Percentiles rank a stretch among this genome's conserved stretches.
Evolutionary conservation across 805 yeast genomes (phyloP).

Genomic region (Candida saitoana): DNA sequence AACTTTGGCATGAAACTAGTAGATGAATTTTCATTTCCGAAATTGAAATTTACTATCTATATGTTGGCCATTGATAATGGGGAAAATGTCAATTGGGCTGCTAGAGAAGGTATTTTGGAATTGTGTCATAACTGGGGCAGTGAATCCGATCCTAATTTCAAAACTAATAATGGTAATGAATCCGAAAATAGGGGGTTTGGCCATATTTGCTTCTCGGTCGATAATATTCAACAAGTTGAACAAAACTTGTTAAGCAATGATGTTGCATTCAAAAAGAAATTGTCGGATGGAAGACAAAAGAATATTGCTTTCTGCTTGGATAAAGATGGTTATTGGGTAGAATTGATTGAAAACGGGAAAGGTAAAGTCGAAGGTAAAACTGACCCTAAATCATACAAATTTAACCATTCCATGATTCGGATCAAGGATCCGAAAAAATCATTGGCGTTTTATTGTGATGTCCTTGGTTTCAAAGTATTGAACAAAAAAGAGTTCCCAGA

Average conservation of each 20-base stretch:
- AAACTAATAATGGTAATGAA: slow-evolving; percentile 74
- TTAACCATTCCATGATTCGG: slow-evolving; percentile 92
- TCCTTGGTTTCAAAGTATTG: slow-evolving; percentile 75
- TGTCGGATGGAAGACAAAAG: slow-evolving; percentile 87
- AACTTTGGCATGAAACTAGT: slow-evolving; percentile 71
- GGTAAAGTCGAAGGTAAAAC: slow-evolving; percentile 39
- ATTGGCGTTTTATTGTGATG: slow-evolving; percentile 71
- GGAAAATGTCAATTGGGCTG: slow-evolving; percentile 37
- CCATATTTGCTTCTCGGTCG: slow-evolving; percentile 85
- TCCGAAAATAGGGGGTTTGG: slow-evolving; percentile 91
- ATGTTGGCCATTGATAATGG: slow-evolving; percentile 57
- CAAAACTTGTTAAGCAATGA: slow-evolving; percentile 52
- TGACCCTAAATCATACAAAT: slow-evolving; percentile 40
- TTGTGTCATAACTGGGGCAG: slow-evolving; percentile 78
- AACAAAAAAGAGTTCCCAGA: slow-evolving; percentile 51
- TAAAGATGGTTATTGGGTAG: slow-evolving; percentile 97
- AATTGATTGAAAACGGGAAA: slow-evolving; percentile 61
- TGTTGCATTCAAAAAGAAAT: slow-evolving; percentile 75
- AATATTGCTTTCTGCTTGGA: slow-evolving; percentile 92
- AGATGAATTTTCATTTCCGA: slow-evolving; percentile 48
- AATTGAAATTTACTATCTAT: slow-evolving; percentile 60
- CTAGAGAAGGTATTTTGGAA: slow-evolving; percentile 71
- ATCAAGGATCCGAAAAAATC: slow-evolving; percentile 79
- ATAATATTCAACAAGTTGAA: slow-evolving; percentile 66
- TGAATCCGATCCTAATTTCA: slow-evolving; percentile 53